Percentiles rank a stretch among this genome's conserved stretches.
Evolutionary conservation across 2,329 filamentous ascomycete genomes (phyloP).

Genomic region (Colletotrichum orchidophilum): DNA sequence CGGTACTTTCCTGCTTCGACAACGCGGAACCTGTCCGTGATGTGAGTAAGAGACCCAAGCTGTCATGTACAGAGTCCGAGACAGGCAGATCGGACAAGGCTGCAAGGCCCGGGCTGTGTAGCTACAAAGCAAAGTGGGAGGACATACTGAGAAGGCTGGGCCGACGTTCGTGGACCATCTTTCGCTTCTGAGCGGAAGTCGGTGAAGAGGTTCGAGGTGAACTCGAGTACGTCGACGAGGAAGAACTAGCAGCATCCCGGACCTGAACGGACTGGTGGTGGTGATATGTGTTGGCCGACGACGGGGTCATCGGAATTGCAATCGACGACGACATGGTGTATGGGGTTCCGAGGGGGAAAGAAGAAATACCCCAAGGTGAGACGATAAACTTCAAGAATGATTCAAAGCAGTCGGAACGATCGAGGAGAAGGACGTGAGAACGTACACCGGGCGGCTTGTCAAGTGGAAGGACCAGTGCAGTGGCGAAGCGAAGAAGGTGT

Average conservation of each 20-base stretch:
- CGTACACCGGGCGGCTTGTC: conserved; percentile 15
- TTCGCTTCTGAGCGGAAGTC: conserved; percentile 50
- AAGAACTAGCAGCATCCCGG: conserved; percentile 53
- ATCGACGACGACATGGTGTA: conserved; percentile 73
- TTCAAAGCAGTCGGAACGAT: conserved; percentile 15
- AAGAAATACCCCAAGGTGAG: neutral
- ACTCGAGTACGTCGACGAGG: conserved; percentile 66
- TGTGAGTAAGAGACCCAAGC: conserved; percentile 40
- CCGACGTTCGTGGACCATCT: conserved; percentile 62
- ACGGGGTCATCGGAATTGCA: conserved; percentile 65
- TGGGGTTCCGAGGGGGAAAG: conserved; percentile 10
- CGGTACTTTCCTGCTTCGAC: conserved; percentile 79
- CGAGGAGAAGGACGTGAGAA: neutral
- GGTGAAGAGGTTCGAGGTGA: conserved; percentile 60
- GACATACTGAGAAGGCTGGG: conserved; percentile 69
- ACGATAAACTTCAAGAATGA: conserved; percentile 12
- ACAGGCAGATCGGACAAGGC: neutral
- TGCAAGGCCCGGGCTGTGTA: conserved; percentile 1
- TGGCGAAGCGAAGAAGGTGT: conserved; percentile 19
- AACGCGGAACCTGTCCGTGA: conserved; percentile 71
- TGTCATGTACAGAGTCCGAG: neutral
- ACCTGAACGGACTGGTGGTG: conserved; percentile 52
- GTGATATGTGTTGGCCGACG: conserved; percentile 45
- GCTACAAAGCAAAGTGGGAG: conserved; percentile 4
- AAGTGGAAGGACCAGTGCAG: conserved; percentile 20